These are phyloP conservation scores for Calonectria honghensis DNA, from an alignment of 2,329 filamentous ascomycete genomes.

Conservation along the genomic window DNA sequence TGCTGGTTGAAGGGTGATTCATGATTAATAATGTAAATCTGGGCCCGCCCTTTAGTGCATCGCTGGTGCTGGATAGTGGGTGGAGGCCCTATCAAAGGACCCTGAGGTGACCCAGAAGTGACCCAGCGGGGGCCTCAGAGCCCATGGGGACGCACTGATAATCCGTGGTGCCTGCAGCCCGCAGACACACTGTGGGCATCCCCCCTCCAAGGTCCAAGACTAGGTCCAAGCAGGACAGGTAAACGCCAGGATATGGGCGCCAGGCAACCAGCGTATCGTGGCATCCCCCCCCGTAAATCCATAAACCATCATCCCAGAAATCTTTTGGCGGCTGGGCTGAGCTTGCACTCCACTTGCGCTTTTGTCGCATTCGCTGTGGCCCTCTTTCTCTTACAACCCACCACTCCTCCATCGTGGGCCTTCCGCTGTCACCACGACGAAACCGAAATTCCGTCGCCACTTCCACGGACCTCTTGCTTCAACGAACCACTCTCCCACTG, in stretches of 20 bases:
- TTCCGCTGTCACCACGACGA: slow-evolving; percentile 22
- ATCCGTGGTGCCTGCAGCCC: slow-evolving; percentile 34
- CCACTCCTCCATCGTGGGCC: slow-evolving; percentile 1
- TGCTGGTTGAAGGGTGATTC: background rate
- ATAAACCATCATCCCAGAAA: slow-evolving; percentile 29
- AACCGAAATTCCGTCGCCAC: slow-evolving; percentile 23
- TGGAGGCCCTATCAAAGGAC: slow-evolving; percentile 17
- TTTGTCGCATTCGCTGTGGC: slow-evolving; percentile 30
- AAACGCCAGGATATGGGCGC: slow-evolving; percentile 34
- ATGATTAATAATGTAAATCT: slow-evolving; percentile 28
- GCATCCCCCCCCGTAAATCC: slow-evolving; percentile 37
- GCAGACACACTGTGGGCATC: background rate
- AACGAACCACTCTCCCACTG: background rate
- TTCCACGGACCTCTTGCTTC: background rate
- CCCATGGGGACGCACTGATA: slow-evolving; percentile 34
- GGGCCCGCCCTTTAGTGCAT: slow-evolving; percentile 15
- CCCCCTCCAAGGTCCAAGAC: slow-evolving; percentile 2
- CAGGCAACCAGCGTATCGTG: slow-evolving; percentile 54
- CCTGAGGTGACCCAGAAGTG: background rate
- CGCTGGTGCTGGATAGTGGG: slow-evolving; percentile 22
- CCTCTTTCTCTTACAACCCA: slow-evolving; percentile 29
- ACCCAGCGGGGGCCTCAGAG: background rate
- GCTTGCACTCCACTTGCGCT: slow-evolving; percentile 40
- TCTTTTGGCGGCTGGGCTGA: slow-evolving; percentile 38
- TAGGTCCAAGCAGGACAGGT: slow-evolving; percentile 14